phyloP scores from a whole-genome alignment of 2,329 filamentous ascomycete species.

The Sordariomycetes sp. region DNA sequence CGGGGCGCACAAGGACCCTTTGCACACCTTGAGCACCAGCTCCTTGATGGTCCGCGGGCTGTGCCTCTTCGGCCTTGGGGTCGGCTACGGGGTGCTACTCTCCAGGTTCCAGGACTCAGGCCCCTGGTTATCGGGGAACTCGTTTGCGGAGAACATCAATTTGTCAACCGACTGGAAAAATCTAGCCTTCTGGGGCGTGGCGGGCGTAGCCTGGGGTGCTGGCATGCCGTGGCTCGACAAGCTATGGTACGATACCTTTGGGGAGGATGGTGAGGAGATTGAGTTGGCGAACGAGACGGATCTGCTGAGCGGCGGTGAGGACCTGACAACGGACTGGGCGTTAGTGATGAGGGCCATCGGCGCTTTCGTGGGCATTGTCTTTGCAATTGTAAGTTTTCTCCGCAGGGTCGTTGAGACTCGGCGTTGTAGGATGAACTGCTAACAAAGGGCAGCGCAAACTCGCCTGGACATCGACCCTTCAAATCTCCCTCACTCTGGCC shows the following conservation, averaged over 20 bases:
- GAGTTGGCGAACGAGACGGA: constrained; percentile 14
- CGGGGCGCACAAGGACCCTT: too few species aligned
- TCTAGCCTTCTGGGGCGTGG: constrained; percentile 70
- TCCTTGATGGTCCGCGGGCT: constrained; percentile 48
- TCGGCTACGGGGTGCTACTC: constrained; percentile 75
- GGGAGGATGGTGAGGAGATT: constrained; percentile 21
- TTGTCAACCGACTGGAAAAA: constrained; percentile 53
- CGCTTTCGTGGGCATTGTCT: constrained; percentile 52
- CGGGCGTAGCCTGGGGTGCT: constrained; percentile 68
- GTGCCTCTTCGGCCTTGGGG: constrained; percentile 69
- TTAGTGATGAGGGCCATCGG: constrained; percentile 47
- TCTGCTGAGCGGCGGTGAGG: neutral
- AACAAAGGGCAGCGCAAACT: constrained; percentile 60
- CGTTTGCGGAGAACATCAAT: constrained; percentile 25
- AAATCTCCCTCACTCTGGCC: constrained; percentile 80
- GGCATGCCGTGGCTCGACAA: constrained; percentile 78
- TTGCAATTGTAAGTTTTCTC: constrained; percentile 64
- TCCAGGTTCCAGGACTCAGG: constrained; percentile 59
- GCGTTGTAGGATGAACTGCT: neutral
- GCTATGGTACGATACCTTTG: constrained; percentile 53
- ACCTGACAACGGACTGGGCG: constrained; percentile 61
- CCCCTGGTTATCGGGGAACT: constrained; percentile 40
- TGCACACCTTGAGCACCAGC: constrained; percentile 12
- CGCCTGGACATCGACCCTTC: constrained; percentile 90
- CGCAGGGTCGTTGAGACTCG: neutral